Conservation (phyloP, 129 eudicot species). For the Deinandra increscens region DNA sequence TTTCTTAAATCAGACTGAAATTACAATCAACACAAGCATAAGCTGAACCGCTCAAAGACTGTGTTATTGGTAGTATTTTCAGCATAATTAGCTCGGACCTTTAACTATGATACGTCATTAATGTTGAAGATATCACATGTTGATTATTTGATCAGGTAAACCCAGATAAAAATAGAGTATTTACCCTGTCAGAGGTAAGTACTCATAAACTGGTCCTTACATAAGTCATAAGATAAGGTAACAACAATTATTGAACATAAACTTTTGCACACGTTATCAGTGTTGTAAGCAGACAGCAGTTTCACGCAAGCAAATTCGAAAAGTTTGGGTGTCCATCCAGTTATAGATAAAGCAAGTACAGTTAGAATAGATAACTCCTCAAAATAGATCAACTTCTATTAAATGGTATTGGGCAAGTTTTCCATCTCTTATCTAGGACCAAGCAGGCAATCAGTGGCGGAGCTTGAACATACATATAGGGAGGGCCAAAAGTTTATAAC, state of each 20-base stretch:
- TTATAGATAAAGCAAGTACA: background rate
- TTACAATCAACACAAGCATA: background rate
- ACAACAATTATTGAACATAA: conserved; percentile 3
- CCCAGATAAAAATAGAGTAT: background rate
- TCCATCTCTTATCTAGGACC: background rate
- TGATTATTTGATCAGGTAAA: conserved; percentile 1
- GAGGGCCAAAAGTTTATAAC: no score
- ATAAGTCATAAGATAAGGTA: background rate
- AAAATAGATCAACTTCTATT: background rate
- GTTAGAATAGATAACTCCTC: background rate
- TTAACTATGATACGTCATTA: background rate
- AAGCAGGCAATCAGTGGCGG: no score
- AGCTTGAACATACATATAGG: no score
- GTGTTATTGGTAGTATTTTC: background rate
- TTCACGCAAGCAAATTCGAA: conserved; percentile 4
- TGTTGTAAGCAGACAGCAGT: background rate
- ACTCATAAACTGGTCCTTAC: background rate
- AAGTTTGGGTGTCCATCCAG: background rate
- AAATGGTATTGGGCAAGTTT: background rate
- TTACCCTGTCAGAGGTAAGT: background rate
- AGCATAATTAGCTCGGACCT: background rate
- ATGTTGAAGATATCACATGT: background rate
- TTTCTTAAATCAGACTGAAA: conserved; percentile 13
- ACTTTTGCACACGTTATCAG: background rate
- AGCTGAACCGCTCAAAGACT: background rate